Evolutionary conservation across 2,329 filamentous ascomycete genomes (phyloP), one percentile per base, ranked within the genome.

Genomic region (Phyllosticta paracitricarpa): DNA sequence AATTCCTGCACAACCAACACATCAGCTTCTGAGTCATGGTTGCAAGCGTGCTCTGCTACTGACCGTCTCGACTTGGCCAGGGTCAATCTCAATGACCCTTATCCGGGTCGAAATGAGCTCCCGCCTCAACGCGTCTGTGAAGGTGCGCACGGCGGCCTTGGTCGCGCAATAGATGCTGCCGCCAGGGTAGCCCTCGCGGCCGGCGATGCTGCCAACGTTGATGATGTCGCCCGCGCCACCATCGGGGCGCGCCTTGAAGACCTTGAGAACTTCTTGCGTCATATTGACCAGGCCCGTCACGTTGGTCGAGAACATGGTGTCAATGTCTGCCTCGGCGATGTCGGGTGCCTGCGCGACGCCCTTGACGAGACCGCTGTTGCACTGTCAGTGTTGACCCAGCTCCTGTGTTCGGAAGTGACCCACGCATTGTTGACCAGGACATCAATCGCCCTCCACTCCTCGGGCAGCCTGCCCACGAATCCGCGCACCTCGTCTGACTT

Each of bases 391-490:
- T 51, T 26, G 51, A 35, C 17, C 51, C 12, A 30, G 51, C 19
- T 26, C 40, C 2, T 17, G 24, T 14, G 22, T 54, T 25, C 24
- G 14, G 12, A 35, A 2, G 26, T n/a, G 14, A 55, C 61, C 73
- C 75, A 95, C 90, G 93, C 93, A 80, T 97, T 97, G 78, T 99
- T 99, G 26, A 99, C 90, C 63, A 99, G 77, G 2, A 97, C 82
- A 73, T 97, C 84, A 65, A 97, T 88, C 26, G 91, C 85, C 73
- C 83, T 85, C 78, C 90, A 97, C 71, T 91, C 92, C 64, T 85
- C 84, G 0, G 93, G 92, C 68, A 97, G 76, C 51, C 79, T 82
- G 1, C 76, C 77, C 12, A 97, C 86, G 70, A 97, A 93, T 51
- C 76, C 77, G 58, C 81, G 81, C 3, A 97, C 82, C 70, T 94